Percentiles rank a stretch among this genome's conserved stretches.
Conservation (phyloP, 495 filamentous ascomycete species). For the Podospora australis region DNA sequence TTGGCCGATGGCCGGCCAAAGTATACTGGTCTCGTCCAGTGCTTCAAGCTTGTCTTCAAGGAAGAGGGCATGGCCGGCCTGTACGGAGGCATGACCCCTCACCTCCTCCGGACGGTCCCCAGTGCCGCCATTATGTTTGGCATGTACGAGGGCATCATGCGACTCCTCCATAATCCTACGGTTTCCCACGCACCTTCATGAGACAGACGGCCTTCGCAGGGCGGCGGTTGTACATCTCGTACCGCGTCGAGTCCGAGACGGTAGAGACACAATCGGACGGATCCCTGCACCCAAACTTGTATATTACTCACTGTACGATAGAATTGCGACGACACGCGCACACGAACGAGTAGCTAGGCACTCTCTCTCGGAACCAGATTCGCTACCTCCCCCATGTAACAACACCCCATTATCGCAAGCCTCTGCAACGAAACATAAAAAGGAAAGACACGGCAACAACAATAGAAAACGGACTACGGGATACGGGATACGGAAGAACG, state of each 20-base stretch:
- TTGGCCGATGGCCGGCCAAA: constrained; percentile 64
- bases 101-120: constrained; percentile 79
- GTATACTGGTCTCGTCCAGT: constrained; percentile 77
- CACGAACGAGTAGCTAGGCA: too few relatives aligned
- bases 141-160: constrained; percentile 79
- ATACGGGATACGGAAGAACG: too few relatives aligned
- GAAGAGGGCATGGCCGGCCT: constrained; percentile 77
- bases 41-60: constrained; percentile 72
- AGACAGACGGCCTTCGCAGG: neutral
- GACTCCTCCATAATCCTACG: constrained; percentile 35
- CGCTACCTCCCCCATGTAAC: too few relatives aligned
- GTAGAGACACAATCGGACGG: neutral
- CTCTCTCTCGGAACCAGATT: too few relatives aligned
- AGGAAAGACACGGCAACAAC: neutral
- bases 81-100: constrained; percentile 82
- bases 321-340: neutral
- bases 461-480: neutral
- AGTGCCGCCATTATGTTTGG: constrained; percentile 89
- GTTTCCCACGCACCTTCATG: constrained; percentile 1
- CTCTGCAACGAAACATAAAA: too few relatives aligned
- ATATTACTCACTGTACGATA: neutral
- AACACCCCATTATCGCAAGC: too few relatives aligned
- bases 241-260: too few relatives aligned
- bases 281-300: too few relatives aligned
- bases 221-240: neutral